Percentiles rank a stretch among this genome's conserved stretches.
Evolutionary conservation across 2,329 filamentous ascomycete genomes (phyloP).

Genomic region (Monosporascus sp.): DNA sequence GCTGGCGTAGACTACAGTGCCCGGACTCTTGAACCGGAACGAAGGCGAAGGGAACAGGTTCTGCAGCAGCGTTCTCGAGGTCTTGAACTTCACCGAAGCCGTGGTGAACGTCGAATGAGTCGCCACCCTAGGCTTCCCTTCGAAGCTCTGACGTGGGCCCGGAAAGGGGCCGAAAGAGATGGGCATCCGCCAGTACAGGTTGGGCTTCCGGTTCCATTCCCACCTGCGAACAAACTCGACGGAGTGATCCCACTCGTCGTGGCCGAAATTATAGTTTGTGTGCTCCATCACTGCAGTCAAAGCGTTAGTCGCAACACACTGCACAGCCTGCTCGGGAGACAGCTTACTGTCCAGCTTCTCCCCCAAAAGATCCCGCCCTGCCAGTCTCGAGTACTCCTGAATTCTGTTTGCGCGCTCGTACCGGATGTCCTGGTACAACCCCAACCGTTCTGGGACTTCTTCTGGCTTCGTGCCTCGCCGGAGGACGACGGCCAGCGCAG

Average conservation of each 20-base stretch:
- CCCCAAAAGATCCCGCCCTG: conserved; percentile 41
- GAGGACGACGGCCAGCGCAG: conserved; percentile 51
- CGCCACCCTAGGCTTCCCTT: conserved; percentile 40
- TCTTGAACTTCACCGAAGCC: conserved; percentile 44
- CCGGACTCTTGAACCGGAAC: conserved; percentile 36
- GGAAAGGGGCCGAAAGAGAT: too few species aligned
- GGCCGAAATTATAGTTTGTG: conserved; percentile 48
- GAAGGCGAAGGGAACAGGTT: conserved; percentile 38
- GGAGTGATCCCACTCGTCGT: conserved; percentile 54
- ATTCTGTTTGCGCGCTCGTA: conserved; percentile 51
- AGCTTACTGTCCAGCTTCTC: conserved; percentile 9
- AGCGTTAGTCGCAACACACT: too few species aligned
- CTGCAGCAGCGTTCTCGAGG: conserved; percentile 41
- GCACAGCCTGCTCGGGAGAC: conserved; percentile 9
- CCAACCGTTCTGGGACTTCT: conserved; percentile 49
- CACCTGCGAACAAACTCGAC: conserved; percentile 23
- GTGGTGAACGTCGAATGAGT: conserved; percentile 35
- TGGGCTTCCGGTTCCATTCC: too few species aligned
- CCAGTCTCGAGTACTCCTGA: conserved; percentile 50
- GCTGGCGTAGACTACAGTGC: conserved; percentile 38
- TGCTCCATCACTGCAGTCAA: conserved; percentile 30
- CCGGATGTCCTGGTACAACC: conserved; percentile 53
- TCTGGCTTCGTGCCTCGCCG: conserved; percentile 34
- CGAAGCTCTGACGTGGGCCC: conserved; percentile 23
- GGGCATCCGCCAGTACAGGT: too few species aligned